A percentile compares a stretch with the other conserved stretches of the same genome.
Conservation (phyloP, 2,329 filamentous ascomycete genomes). For the Apiospora kogelbergensis region DNA sequence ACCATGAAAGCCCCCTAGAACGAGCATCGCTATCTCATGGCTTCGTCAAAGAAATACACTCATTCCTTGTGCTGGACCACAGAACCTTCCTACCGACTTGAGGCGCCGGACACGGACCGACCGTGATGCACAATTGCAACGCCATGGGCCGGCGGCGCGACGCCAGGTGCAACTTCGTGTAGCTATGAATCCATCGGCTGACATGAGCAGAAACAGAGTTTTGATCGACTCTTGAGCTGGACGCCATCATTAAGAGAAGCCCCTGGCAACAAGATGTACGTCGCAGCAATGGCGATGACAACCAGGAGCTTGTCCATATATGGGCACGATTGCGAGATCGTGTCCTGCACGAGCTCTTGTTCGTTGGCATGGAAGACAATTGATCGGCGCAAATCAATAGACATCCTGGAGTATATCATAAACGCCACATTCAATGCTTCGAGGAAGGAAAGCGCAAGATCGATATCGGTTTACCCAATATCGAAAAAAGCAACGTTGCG, state of each 20-base stretch:
- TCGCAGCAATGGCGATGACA: not conserved
- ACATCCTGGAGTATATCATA: not conserved
- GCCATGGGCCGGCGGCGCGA: not conserved
- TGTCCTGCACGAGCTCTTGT: not conserved
- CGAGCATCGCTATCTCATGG: not conserved
- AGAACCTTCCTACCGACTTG: not conserved
- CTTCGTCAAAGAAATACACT: not conserved
- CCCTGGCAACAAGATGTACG: not conserved
- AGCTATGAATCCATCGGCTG: not conserved
- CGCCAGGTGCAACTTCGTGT: not conserved
- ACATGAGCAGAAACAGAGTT: not conserved
- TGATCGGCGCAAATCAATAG: not conserved
- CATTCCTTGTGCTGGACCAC: not conserved
- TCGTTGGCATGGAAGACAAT: not conserved
- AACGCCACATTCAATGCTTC: not conserved
- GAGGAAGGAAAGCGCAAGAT: not conserved
- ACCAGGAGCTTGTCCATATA: not conserved
- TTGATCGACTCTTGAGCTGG: not conserved
- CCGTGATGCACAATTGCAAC: not conserved
- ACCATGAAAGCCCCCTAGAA: not conserved
- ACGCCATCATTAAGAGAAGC: not conserved
- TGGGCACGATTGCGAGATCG: not conserved
- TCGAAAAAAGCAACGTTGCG: not conserved
- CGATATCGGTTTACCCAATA: not conserved
- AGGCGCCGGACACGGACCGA: conserved; percentile 1